Evolutionary conservation across 2,329 filamentous ascomycete species (phyloP), one percentile per base, ranked within the genome.

Genomic region (Didymella exigua): DNA sequence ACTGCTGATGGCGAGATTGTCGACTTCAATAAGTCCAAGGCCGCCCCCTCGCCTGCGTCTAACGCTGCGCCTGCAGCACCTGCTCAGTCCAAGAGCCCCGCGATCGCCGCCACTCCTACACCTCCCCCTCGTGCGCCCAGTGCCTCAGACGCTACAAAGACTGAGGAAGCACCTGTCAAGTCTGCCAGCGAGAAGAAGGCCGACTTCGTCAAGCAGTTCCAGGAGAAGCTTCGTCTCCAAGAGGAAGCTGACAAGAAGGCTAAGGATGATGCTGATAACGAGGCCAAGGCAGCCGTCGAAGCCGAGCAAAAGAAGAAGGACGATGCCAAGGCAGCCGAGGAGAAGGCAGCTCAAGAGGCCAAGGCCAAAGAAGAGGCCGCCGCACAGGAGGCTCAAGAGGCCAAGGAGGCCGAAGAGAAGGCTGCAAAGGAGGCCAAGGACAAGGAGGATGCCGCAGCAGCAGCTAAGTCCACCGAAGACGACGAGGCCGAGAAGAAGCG

Each of bases 1-100:
- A 90, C 91, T 68, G 84, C 88, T 26, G 84, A 88, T 51, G 93
- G 91, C 59, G 91, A 95, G 71, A 85, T 86, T 26, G 80, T 97
- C 65, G 81, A 84, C 81, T 78, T 90, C 79, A 72, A 84, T 37
- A 78, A 77, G 51, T 38, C 47, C 58, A 76, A 75, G 55, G 71
- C 72, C 46, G 56, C 72, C 11, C 67, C 74, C 10, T 74, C 83
- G 8, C 74, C 74, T 18, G 79, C 70, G 21, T 68, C 70, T 14
- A 48, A 70, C 27, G 67, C 70, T n/a, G 66, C 81, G 11, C 62
- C 66, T 16, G 78, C 69, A 7, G 59, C 77, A 14, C 80, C 82
- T 16, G 77, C 82, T 18, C 83, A 81, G 51, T 80, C 82, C 24
- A 81, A 84, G 54, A 83, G 85, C 31, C 72, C 86, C 36, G 86